These are phyloP conservation scores for Fagopyrum homotropicum DNA, from an alignment of 148 eudicot genomes.

Conservation along the genomic window DNA sequence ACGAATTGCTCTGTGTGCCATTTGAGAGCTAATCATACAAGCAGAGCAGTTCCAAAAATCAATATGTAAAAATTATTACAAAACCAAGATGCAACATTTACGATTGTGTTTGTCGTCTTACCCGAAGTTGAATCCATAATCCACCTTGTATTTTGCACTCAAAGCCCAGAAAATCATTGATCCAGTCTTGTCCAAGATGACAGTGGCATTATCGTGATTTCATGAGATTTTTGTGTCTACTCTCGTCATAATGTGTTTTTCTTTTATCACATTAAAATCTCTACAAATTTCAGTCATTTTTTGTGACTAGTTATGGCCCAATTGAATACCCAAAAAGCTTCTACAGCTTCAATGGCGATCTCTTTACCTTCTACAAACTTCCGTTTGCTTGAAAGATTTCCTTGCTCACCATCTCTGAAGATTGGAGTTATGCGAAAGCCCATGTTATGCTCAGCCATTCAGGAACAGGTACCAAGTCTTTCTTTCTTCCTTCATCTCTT, in stretches of 20 bases:
- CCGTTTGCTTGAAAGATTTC: slow-evolving; percentile 17
- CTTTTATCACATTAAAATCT: background rate
- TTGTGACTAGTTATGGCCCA: background rate
- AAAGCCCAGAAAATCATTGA: background rate
- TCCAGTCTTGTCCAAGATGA: background rate
- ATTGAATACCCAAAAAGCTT: background rate
- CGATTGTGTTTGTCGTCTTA: background rate
- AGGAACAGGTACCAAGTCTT: slow-evolving; percentile 20
- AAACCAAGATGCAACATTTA: too few relatives aligned
- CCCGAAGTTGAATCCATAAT: background rate
- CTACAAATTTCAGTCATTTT: background rate
- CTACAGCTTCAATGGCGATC: slow-evolving; percentile 28
- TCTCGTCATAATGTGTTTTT: slow-evolving; percentile 7
- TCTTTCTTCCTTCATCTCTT: background rate
- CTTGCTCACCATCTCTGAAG: slow-evolving; percentile 15
- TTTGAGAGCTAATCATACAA: background rate
- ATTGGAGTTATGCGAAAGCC: slow-evolving; percentile 24
- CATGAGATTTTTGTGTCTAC: slow-evolving; percentile 8
- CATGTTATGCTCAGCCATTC: slow-evolving; percentile 32
- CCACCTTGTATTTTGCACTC: background rate
- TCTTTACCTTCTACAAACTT: slow-evolving; percentile 25
- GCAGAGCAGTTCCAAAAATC: background rate
- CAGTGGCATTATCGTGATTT: slow-evolving; percentile 21
- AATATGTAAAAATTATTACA: background rate
- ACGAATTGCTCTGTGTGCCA: background rate